phyloP scores from a whole-genome alignment of 306 rosid species.

The Rosa chinensis region DNA sequence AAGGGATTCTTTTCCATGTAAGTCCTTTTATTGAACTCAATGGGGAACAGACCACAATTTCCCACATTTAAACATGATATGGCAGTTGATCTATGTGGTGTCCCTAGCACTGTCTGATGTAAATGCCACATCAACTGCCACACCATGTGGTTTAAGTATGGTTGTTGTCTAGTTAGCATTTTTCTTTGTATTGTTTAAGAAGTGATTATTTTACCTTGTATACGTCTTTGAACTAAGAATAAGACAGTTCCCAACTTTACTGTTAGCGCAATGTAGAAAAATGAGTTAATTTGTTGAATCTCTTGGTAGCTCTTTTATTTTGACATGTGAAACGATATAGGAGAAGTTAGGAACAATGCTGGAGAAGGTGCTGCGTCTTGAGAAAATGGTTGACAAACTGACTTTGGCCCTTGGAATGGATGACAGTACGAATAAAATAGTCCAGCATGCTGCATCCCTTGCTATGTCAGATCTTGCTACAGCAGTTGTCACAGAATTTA shows the following conservation, averaged over 20 bases:
- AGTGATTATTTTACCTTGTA: neutral
- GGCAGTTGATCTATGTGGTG: neutral
- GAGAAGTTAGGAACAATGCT: constrained; percentile 95
- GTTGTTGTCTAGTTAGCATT: neutral
- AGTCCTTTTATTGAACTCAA: constrained; percentile 30
- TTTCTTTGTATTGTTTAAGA: neutral
- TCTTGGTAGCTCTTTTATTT: constrained; percentile 26
- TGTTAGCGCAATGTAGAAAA: neutral
- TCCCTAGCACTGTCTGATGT: neutral
- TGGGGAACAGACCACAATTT: neutral
- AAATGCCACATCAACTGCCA: neutral
- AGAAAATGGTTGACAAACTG: constrained; percentile 53
- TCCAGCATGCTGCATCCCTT: constrained; percentile 80
- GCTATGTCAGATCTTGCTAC: constrained; percentile 98
- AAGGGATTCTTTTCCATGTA: constrained; percentile 85
- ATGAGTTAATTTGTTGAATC: constrained; percentile 10
- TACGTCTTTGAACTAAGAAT: constrained; percentile 1
- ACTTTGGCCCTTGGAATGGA: constrained; percentile 51
- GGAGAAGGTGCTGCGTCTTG: constrained; percentile 81
- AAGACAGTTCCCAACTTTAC: neutral
- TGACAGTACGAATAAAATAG: constrained; percentile 45
- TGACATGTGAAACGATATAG: constrained; percentile 45
- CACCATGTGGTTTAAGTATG: neutral
- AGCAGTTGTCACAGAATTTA: constrained; percentile 91
- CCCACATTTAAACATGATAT: neutral